Evolutionary conservation across 2,329 filamentous ascomycete genomes (phyloP).

Genomic region (Clonostachys chloroleuca): DNA sequence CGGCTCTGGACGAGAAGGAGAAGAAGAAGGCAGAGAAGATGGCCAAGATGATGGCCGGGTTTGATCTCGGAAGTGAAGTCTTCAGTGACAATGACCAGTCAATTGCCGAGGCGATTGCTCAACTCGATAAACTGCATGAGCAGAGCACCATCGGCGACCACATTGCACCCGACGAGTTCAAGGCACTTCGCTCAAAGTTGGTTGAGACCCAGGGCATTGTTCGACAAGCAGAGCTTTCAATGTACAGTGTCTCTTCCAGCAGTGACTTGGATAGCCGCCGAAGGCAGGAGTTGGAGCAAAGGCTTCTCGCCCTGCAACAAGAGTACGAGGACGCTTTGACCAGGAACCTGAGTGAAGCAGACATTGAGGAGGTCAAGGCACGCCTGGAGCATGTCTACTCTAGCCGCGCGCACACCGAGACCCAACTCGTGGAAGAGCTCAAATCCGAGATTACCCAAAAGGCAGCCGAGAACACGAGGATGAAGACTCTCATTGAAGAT

Average conservation of each 20-base stretch:
- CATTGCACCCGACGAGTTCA: slow-evolving; percentile 77
- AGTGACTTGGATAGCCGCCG: slow-evolving; percentile 59
- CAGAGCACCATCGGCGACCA: slow-evolving; percentile 72
- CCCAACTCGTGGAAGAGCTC: slow-evolving; percentile 70
- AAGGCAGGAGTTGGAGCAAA: slow-evolving; percentile 71
- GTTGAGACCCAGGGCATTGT: slow-evolving; percentile 90
- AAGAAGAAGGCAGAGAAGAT: slow-evolving; percentile 98
- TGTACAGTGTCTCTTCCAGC: slow-evolving; percentile 65
- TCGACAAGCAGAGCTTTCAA: slow-evolving; percentile 83
- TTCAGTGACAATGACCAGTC: slow-evolving; percentile 90
- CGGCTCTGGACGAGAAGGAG: slow-evolving; percentile 92
- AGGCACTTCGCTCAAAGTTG: slow-evolving; percentile 71
- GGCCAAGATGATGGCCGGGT: slow-evolving; percentile 99
- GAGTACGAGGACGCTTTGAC: slow-evolving; percentile 83
- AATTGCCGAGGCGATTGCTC: slow-evolving; percentile 78
- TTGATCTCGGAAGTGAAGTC: slow-evolving; percentile 87
- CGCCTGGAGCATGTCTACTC: slow-evolving; percentile 73
- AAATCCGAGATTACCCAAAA: slow-evolving; percentile 73
- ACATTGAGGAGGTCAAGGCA: slow-evolving; percentile 80
- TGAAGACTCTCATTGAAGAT: slow-evolving; percentile 77
- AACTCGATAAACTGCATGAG: slow-evolving; percentile 74
- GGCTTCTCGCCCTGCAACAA: slow-evolving; percentile 68
- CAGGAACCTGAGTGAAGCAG: slow-evolving; percentile 71
- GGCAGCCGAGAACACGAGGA: slow-evolving; percentile 74
- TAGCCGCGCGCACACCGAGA: slow-evolving; percentile 69